Base-by-base conservation (phyloP, 768 basidiomycete genomes). In the Hemileccinum rubropunctum region DNA sequence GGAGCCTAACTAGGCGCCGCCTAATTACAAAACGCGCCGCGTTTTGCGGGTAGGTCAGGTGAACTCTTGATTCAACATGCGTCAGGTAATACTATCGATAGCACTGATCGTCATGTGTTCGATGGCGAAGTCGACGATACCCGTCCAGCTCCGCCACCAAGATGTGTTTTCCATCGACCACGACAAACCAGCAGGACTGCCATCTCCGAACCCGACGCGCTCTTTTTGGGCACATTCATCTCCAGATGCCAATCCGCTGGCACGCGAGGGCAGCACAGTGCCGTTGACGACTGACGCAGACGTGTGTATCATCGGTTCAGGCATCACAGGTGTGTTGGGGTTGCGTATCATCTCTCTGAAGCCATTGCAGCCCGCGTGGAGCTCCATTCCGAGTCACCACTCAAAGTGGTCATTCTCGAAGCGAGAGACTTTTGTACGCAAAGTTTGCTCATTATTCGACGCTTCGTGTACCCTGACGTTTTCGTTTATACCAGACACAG, bases 401-500 rank as follows among this genome's bases (percentile, higher is more conserved):
- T 80, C 38, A 81, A 71, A 27, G 74, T 84, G 1, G 81, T 84
- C 15, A 71, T 95, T 12, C 65, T 97, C 9, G 93, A 95, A 61
- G 94, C 91, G 4, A 73, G 94, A 58, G 86, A 91, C 60, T 86
- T 94, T 66, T 88, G 92, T 91, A 32, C 8, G 48, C 21, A 6
- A 17, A 5, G 4, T 30, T 20, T 10, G 6, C 32, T 5, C 23
- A 1, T 14, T 13, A 7, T n/a, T 28, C 13, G n/a, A n/a, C n/a
- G 14, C 12, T 10, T n/a, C 20, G 10, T 13, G 18, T 4, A 18
- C 28, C 4, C 48, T 56, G 30, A 51, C n/a, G 6, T 18, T 12
- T 15, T 4, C 30, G n/a, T 26, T 43, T 33, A 13, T 6, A 34
- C n/a, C 6, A 84, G 86, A 85, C 66, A 81, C 84, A 48, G 87